Percentiles rank a stretch among this genome's conserved stretches.
Evolutionary conservation across 495 filamentous ascomycete genomes (phyloP).

Genomic region (Amphirosellinia nigrospora): DNA sequence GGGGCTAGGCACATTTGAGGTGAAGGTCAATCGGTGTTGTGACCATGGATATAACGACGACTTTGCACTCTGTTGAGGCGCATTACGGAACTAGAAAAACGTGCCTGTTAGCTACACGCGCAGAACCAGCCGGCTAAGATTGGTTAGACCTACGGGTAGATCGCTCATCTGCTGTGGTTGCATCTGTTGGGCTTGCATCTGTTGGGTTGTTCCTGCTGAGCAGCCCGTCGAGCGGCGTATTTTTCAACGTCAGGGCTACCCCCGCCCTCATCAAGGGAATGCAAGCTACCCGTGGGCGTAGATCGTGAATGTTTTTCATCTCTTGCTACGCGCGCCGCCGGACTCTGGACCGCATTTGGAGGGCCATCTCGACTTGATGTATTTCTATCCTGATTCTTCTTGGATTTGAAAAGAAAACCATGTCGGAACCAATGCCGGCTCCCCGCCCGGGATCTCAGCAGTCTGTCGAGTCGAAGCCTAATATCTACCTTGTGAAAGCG

Average conservation of each 20-base stretch:
- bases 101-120: conserved; percentile 27
- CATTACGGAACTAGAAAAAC: conserved; percentile 54
- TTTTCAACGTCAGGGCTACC: conserved; percentile 59
- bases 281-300: conserved; percentile 63
- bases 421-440: conserved; percentile 43
- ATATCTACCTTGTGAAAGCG: conserved; percentile 7
- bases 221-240: conserved; percentile 45
- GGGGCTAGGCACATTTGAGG: conserved; percentile 79
- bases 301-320: conserved; percentile 56
- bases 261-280: conserved; percentile 55
- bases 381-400: conserved; percentile 64
- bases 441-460: conserved; percentile 34
- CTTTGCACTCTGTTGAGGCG: conserved; percentile 49
- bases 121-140: neutral
- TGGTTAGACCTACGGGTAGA: conserved; percentile 51
- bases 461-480: conserved; percentile 18
- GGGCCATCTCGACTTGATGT: conserved; percentile 53
- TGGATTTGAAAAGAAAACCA: conserved; percentile 78
- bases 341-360: conserved; percentile 43
- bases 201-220: conserved; percentile 45
- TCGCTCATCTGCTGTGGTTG: conserved; percentile 46
- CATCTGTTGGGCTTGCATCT: conserved; percentile 37
- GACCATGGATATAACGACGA: conserved; percentile 93
- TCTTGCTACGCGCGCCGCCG: conserved; percentile 48
- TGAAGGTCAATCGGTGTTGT: conserved; percentile 84